Base-by-base conservation (phyloP, 2,329 filamentous ascomycete species). In the Aspergillus ruber region DNA sequence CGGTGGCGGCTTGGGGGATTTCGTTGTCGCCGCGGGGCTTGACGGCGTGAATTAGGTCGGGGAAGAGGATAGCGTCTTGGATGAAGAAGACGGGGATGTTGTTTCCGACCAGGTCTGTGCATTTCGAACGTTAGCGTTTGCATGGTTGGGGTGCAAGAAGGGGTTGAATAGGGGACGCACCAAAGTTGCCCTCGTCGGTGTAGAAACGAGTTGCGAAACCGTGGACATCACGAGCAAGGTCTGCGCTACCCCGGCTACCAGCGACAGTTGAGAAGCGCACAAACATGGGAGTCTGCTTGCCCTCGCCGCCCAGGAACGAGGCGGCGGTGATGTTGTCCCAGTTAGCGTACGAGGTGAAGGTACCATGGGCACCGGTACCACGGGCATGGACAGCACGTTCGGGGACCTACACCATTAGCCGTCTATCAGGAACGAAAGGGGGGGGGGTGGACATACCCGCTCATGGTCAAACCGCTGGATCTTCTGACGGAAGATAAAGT, bases 221-320 rank as follows among this genome's bases (percentile, higher is more conserved):
- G 52, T 85, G 84, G 0, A 88, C 83, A 70, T 89, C 85, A 32
- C 86, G 78, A 6, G 77, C 83, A 0, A 83, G 84, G 57, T 89
- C 85, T 2, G 82, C 78, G 56, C 82, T 85, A 25, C 85, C 86
- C 12, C 81, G 75, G 29, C 79, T 84, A 2, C 84, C 84, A 17
- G 83, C 80, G 8, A 90, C 86, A 1, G 85, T 88, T 0, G 85
- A 88, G 63, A 88, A 86, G 13, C 85, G 82, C n/a, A 84, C 72
- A 57, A 88, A 87, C 0, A 83, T 71, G 0, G 81, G 74, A 0
- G 83, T 83, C 59, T 83, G 64, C 63, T 86, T 86, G 35, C 75
- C 79, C n/a, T 72, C 63, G 2, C 66, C 62, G 6, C 62, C 64
- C 13, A 87, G 68, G 64, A 87, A 87, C 0, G 80, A 83, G 9